Base-by-base conservation (phyloP, 352 stramenopile genomes). In the Phytophthora meadii region DNA sequence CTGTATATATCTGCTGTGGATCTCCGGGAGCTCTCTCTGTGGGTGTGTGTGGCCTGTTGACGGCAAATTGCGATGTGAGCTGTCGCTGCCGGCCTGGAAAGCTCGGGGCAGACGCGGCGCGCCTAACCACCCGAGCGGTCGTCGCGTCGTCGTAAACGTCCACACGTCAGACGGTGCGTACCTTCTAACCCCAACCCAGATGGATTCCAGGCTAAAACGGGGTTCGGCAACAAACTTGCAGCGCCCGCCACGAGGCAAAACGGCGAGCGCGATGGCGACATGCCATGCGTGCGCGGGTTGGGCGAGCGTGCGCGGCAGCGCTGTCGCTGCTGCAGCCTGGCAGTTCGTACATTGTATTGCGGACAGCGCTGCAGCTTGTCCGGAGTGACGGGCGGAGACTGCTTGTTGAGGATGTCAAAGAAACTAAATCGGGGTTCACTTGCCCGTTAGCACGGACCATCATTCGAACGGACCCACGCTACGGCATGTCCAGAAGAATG, bases 21-120 rank as follows among this genome's bases (percentile, higher is more conserved):
- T 22, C 22, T 22, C 22, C 22, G 22, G 25, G 54, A 25, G 40
- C 19, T 64, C 19, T 19, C 19, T n/a, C n/a, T n/a, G n/a, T n/a
- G n/a, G n/a, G n/a, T 19, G 19, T 19, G 30, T 48, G 1, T 22
- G 52, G 34, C 39, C 19, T 28, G 41, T 5, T 60, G 46, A 37
- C 41, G 57, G 68, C 63, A 60, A 77, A 77, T 77, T 77, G 64
- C 42, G 50, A 71, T 77, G 64, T 77, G 69, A 77, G 58, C 53
- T 58, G 53, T 25, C n/a, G n/a, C n/a, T 25, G 15, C 15, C 49
- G 36, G 37, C 41, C 8, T 1, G 25, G 54, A 60, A 69, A 65
- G 53, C 51, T 61, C 27, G 22, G n/a, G 27, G 44, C 59, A 62
- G 65, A 69, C 41, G 65, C 49, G 67, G 19, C 64, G 37, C 27